phyloP scores from a whole-genome alignment of 345 rosid species.

The Firmiana major region DNA sequence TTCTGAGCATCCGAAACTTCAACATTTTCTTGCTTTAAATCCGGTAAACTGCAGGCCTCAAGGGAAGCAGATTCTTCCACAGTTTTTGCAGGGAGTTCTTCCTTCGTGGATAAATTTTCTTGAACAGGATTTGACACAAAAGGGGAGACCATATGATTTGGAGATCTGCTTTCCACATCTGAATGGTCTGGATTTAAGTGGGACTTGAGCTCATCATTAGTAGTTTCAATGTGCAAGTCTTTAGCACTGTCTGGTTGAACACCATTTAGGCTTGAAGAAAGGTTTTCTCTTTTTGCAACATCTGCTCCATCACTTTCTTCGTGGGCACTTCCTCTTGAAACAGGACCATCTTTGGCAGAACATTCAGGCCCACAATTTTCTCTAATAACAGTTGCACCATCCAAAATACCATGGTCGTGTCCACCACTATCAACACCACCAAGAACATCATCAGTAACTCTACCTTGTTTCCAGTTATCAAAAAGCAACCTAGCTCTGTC shows the following conservation, averaged over 20 bases:
- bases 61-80: conserved; percentile 27
- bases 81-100: conserved; percentile 21
- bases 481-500: conserved; percentile 62
- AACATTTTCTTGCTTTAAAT: conserved; percentile 31
- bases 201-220: conserved; percentile 25
- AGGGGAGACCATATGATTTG: conserved; percentile 28
- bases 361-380: conserved; percentile 34
- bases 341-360: conserved; percentile 32
- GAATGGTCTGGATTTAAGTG: conserved; percentile 20
- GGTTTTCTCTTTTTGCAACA: conserved; percentile 27
- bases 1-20: conserved; percentile 39
- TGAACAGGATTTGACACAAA: conserved; percentile 35
- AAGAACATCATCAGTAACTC: conserved; percentile 24
- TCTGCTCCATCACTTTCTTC: conserved; percentile 37
- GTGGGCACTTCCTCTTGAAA: conserved; percentile 29
- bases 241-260: conserved; percentile 32
- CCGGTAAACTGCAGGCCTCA: conserved; percentile 28
- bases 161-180: conserved; percentile 33
- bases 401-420: conserved; percentile 29
- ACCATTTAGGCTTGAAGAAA: conserved; percentile 36
- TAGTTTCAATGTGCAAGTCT: conserved; percentile 34
- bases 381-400: conserved; percentile 19
- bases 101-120: conserved; percentile 37
- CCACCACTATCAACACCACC: conserved; percentile 29
- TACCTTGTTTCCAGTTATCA: conserved; percentile 55